These are phyloP conservation scores for Tilletia indica DNA, from an alignment of 1,284 basidiomycete genomes.

Conservation along the genomic window DNA sequence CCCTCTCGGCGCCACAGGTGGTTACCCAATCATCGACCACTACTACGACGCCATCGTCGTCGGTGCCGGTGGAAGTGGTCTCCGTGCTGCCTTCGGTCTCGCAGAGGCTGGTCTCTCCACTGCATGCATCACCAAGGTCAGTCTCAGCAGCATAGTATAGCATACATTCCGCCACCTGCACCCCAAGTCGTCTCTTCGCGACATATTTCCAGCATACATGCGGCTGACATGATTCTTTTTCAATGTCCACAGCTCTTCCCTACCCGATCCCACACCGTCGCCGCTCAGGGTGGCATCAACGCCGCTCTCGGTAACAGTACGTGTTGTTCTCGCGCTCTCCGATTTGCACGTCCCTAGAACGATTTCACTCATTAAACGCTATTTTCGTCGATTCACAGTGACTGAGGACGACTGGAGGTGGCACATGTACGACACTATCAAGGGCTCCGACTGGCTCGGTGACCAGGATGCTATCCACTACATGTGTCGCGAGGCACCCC, in stretches of 20 bases:
- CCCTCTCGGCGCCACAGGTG: conserved; percentile 51
- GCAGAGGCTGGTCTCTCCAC: conserved; percentile 97
- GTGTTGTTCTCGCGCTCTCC: too few species aligned
- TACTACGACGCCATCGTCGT: conserved; percentile 58
- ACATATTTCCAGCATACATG: too few species aligned
- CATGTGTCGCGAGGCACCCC: conserved; percentile 95
- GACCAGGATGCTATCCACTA: conserved; percentile 99
- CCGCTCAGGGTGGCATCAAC: conserved; percentile 99
- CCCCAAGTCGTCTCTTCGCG: too few species aligned
- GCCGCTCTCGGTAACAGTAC: conserved; percentile 85
- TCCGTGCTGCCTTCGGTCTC: conserved; percentile 96
- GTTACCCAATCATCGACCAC: conserved; percentile 97
- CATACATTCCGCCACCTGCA: conserved; percentile 59
- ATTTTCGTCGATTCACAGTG: conserved; percentile 22
- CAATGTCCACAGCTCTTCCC: conserved; percentile 66
- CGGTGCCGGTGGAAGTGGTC: conserved; percentile 92
- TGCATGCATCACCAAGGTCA: conserved; percentile 87
- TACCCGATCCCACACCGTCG: conserved; percentile 96
- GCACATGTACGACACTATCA: conserved; percentile 99
- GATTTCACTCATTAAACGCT: not conserved
- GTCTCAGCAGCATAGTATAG: conserved; percentile 99
- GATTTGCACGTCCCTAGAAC: too few species aligned
- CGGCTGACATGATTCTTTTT: not conserved
- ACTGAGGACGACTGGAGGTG: conserved; percentile 85
- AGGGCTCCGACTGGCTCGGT: conserved; percentile 98